These are phyloP conservation scores for Sporothrix sp. DNA, from an alignment of 2,329 filamentous ascomycete species.

Conservation along the genomic window DNA sequence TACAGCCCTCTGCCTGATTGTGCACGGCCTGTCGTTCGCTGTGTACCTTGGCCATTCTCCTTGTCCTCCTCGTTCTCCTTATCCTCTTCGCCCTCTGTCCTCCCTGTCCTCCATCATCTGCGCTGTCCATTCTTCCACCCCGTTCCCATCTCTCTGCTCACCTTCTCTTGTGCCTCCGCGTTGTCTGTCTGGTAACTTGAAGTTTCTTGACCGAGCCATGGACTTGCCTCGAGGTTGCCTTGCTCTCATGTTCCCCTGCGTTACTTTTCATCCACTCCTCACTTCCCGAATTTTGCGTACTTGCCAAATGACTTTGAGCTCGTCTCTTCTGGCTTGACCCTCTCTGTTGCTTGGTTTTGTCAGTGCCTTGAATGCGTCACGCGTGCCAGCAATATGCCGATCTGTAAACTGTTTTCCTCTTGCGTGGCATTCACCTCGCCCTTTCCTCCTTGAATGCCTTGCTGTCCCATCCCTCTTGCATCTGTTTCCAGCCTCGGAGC, in stretches of 20 bases:
- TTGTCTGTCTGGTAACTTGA: not conserved
- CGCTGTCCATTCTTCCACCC: not conserved
- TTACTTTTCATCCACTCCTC: not conserved
- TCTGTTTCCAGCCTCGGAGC: too few species aligned
- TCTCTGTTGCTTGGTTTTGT: too few species aligned
- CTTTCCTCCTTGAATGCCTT: too few species aligned
- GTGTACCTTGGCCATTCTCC: not conserved
- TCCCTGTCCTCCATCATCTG: not conserved
- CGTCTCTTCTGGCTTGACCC: not conserved
- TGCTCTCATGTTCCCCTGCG: not conserved
- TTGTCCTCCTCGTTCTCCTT: not conserved
- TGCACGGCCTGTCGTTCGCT: not conserved
- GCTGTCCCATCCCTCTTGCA: too few species aligned
- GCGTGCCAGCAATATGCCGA: too few species aligned
- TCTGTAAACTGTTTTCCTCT: too few species aligned
- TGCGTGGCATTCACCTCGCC: too few species aligned
- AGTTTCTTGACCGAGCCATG: not conserved
- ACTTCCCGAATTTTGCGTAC: not conserved
- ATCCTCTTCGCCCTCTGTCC: not conserved
- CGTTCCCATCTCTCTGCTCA: not conserved
- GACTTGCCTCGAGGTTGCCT: constrained; percentile 1
- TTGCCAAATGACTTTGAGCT: not conserved
- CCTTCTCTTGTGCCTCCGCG: not conserved
- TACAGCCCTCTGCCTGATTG: not conserved
- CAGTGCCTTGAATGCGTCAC: too few species aligned